Conservation (phyloP, 495 filamentous ascomycete species). For the Pyrenula massariospora region DNA sequence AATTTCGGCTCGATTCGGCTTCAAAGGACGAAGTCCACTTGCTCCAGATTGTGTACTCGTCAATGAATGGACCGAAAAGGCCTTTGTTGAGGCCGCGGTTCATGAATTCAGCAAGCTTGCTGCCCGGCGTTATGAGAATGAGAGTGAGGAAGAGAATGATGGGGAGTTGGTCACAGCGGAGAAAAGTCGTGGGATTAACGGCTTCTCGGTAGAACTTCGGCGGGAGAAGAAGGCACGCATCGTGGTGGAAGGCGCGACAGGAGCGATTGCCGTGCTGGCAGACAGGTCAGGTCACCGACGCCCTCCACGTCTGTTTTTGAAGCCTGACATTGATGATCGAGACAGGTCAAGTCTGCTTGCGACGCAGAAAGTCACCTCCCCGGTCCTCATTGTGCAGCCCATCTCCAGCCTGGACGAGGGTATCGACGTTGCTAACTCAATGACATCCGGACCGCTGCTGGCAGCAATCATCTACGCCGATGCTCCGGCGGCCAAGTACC, state of each 20-base stretch:
- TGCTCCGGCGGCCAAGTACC: conserved; percentile 34
- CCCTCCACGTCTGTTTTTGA: too few relatives aligned
- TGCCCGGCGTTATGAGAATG: conserved; percentile 17
- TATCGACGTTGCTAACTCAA: conserved; percentile 24
- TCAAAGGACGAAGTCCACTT: conserved; percentile 38
- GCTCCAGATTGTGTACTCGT: conserved; percentile 43
- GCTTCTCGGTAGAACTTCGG: conserved; percentile 13
- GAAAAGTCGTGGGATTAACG: too few relatives aligned
- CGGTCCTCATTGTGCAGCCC: conserved; percentile 22
- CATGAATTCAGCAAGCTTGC: conserved; percentile 22
- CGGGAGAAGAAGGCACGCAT: conserved; percentile 19
- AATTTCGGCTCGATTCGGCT: conserved; percentile 33
- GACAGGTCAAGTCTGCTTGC: too few relatives aligned
- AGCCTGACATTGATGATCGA: too few relatives aligned
- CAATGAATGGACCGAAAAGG: conserved; percentile 41
- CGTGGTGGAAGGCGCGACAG: conserved; percentile 16
- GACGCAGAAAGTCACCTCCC: conserved; percentile 18
- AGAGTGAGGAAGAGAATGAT: too few relatives aligned
- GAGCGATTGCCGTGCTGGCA: conserved; percentile 2
- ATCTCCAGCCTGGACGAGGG: conserved; percentile 32
- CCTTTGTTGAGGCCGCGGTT: conserved; percentile 32
- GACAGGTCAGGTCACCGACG: too few relatives aligned
- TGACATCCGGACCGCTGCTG: conserved; percentile 19
- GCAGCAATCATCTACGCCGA: conserved; percentile 39
- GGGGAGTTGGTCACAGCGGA: too few relatives aligned